Evolutionary conservation across 75 land plant genomes (phyloP).

Genomic region (Adiantum capillusveneris): DNA sequence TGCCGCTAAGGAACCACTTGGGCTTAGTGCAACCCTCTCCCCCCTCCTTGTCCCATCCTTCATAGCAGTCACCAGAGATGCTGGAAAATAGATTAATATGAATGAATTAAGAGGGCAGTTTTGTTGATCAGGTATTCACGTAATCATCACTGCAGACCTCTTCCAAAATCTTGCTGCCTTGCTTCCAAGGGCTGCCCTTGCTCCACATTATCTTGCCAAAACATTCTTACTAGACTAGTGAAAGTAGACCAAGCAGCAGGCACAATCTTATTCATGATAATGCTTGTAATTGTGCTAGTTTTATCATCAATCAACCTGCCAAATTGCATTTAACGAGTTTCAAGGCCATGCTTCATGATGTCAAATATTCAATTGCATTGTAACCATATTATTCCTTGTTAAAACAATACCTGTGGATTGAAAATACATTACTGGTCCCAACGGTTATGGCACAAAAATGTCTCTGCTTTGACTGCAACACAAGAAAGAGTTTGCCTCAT

Average conservation of each 20-base stretch:
- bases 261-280: conserved; percentile 22
- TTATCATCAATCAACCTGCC: conserved; percentile 26
- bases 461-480: conserved; percentile 16
- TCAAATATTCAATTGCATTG: no score
- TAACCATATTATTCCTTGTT: no score
- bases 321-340: neutral
- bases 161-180: conserved; percentile 20
- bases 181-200: conserved; percentile 22
- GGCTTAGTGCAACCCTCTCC: conserved; percentile 26
- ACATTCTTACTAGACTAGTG: conserved; percentile 15
- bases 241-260: conserved; percentile 28
- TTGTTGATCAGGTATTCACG: neutral
- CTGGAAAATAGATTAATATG: conserved; percentile 13
- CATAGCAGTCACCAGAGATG: conserved; percentile 26
- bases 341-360: no score
- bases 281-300: conserved; percentile 18
- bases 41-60: conserved; percentile 26
- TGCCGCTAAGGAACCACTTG: conserved; percentile 33
- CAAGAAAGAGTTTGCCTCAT: neutral
- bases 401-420: no score
- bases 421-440: no score
- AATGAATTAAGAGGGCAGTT: neutral
- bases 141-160: conserved; percentile 9
- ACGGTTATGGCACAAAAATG: conserved; percentile 25
- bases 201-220: conserved; percentile 20